Evolutionary conservation across 192 early-diverging fungal genomes (phyloP).

Genomic region (Backusella circina): DNA sequence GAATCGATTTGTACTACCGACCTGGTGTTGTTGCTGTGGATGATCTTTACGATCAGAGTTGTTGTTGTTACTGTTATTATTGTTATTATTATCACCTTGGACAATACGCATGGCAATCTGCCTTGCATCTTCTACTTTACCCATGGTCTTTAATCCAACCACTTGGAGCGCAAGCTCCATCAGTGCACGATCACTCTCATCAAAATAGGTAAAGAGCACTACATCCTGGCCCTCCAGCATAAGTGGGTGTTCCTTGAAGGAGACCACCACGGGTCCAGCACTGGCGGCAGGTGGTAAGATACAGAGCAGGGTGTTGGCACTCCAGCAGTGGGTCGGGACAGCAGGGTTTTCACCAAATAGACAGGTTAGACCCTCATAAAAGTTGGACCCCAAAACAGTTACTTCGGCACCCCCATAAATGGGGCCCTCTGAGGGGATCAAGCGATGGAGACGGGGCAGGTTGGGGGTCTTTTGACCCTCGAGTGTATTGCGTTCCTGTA

Average conservation of each 20-base stretch:
- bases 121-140: constrained; percentile 62
- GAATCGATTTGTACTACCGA: constrained; percentile 21
- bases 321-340: constrained; percentile 63
- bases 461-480: constrained; percentile 10
- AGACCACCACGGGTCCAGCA: constrained; percentile 60
- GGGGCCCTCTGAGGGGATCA: constrained; percentile 78
- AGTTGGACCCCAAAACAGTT: constrained; percentile 69
- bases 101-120: constrained; percentile 62
- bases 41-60: too few species aligned
- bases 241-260: constrained; percentile 36
- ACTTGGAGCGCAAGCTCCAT: constrained; percentile 81
- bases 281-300: constrained; percentile 65
- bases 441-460: constrained; percentile 36
- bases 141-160: constrained; percentile 66
- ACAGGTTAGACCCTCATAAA: constrained; percentile 68
- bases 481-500: not conserved
- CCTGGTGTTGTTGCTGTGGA: constrained; percentile 7
- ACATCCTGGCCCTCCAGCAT: constrained; percentile 36
- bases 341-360: constrained; percentile 71
- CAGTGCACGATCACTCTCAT: constrained; percentile 74
- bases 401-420: constrained; percentile 74
- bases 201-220: constrained; percentile 46
- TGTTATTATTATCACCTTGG: constrained; percentile 27
- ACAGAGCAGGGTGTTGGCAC: constrained; percentile 68
- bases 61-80: too few species aligned